Evolutionary conservation across 176 grass and related monocot species (phyloP).

Genomic region (Carex littledalei): DNA sequence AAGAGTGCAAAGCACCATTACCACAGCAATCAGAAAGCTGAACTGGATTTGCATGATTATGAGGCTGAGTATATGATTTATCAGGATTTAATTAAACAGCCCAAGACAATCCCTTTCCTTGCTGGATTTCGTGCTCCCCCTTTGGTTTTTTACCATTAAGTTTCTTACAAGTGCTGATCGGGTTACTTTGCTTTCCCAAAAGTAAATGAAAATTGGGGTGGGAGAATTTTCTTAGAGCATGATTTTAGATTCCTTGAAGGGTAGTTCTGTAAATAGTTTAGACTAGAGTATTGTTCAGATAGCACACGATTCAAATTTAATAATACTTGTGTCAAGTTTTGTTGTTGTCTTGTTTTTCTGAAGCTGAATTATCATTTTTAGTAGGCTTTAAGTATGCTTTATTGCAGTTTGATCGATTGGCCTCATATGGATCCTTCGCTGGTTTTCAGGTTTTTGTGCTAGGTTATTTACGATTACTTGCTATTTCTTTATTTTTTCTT

Average conservation of each 20-base stretch:
- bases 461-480: not conserved
- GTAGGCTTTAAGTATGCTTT: not conserved
- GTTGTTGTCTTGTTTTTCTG: not conserved
- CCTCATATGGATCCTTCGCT: not conserved
- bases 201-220: slow-evolving; percentile 11
- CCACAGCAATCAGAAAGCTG: slow-evolving; percentile 60
- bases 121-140: slow-evolving; percentile 25
- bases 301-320: not conserved
- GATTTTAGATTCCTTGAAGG: not conserved
- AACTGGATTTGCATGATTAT: slow-evolving; percentile 83
- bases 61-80: slow-evolving; percentile 84
- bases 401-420: not conserved
- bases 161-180: not conserved
- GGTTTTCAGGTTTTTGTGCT: not conserved
- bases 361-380: not conserved
- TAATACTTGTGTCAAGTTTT: not conserved
- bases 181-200: not conserved
- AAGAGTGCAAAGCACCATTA: slow-evolving; percentile 65
- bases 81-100: slow-evolving; percentile 44
- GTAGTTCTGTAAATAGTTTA: slow-evolving; percentile 7
- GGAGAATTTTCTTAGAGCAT: not conserved
- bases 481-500: not conserved
- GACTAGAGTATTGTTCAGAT: not conserved
- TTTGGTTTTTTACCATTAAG: slow-evolving; percentile 25
- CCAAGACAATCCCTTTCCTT: slow-evolving; percentile 57